Conservation (phyloP, 108 stramenopile species). For the Nitzschia palea region DNA sequence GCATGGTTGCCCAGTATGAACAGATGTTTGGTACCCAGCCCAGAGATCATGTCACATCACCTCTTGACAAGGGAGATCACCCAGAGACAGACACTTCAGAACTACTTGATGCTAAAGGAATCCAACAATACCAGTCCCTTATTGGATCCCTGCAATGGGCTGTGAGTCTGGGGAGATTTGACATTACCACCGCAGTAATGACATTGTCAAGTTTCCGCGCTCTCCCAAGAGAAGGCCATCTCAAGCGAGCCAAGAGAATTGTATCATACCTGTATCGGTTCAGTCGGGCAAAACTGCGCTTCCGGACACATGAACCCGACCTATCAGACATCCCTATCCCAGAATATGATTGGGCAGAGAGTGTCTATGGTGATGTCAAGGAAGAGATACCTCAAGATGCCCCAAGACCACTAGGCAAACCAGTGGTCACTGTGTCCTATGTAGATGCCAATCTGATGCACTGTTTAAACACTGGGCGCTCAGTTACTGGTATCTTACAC, state of each 20-base stretch:
- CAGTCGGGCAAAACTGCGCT: conserved; percentile 1
- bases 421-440: conserved; percentile 9
- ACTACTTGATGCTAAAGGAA: neutral
- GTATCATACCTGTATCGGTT: conserved; percentile 14
- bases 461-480: conserved; percentile 10
- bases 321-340: neutral
- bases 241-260: conserved; percentile 14
- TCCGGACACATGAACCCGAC: conserved; percentile 4
- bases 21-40: conserved; percentile 24
- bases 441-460: conserved; percentile 34
- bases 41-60: neutral
- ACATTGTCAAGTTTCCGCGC: conserved; percentile 18
- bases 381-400: conserved; percentile 4
- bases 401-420: conserved; percentile 26
- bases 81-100: neutral
- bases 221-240: conserved; percentile 2
- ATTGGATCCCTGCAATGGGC: conserved; percentile 30
- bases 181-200: conserved; percentile 27
- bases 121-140: conserved; percentile 1
- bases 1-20: conserved; percentile 13
- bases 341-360: neutral
- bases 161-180: conserved; percentile 24
- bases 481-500: conserved; percentile 29
- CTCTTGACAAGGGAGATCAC: conserved; percentile 11
- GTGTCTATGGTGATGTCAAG: neutral